Base-by-base conservation (phyloP, 2,329 filamentous ascomycete genomes). In the Ophiocordyceps unilateralis region DNA sequence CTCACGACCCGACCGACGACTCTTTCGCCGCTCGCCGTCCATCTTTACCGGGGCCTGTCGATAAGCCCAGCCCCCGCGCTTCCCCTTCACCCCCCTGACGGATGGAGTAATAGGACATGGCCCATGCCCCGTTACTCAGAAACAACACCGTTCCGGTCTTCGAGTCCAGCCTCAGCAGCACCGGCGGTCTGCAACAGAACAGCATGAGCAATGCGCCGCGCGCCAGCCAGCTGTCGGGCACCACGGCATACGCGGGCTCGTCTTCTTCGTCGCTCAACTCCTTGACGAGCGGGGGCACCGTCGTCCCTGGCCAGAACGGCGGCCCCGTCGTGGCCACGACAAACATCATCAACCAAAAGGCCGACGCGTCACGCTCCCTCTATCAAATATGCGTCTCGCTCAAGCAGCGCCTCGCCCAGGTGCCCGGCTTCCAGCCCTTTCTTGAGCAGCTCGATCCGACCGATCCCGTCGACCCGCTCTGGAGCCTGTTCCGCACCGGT, bases 331-430 rank as follows among this genome's bases (percentile, higher is more conserved):
- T 85, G 54, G 83, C 87, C 47, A 86, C 83, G 46, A 75, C 83
- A 60, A 95, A 94, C 62, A 93, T 98, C 60, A 94, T 98, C 70
- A 98, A 98, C 65, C 84, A 89, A 62, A 83, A 85, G 59, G 91
- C 88, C 58, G 88, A 94, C 59, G 88, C 91, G 50, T 85, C 84
- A 44, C 75, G 81, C 46, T 95, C 88, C 11, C 76, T 98, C 21
- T 98, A 94, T 62, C 89, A 96, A 62, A 94, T 93, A 60, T 96
- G 91, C 60, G 74, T 93, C 51, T 78, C 81, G 43, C 69, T 96
- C 47, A 85, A 84, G 58, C 78, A 81, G 63, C 78, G 91, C 48
- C 68, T 98, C 47, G 72, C 78, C 44, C 81, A 82, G 50, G 87
- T 96, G 9, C 87, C 87, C 4, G 82, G 76, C 45, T 95, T 96